A percentile compares a stretch with the other conserved stretches of the same genome.
Evolutionary conservation across 192 early-diverging fungal genomes (phyloP).

Genomic region (Globomyces pollinis-pini): DNA sequence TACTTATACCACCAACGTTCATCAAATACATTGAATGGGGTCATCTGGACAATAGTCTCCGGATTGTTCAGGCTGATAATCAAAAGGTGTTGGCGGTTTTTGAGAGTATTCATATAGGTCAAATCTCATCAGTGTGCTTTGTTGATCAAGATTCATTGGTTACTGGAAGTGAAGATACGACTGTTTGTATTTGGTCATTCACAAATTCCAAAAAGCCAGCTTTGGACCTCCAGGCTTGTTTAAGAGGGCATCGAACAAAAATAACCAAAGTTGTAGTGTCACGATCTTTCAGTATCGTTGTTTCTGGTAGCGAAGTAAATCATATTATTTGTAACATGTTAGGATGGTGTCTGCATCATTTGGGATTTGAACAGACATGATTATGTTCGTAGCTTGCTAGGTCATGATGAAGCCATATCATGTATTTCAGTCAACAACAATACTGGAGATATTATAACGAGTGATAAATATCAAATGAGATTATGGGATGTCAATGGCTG

Average conservation of each 20-base stretch:
- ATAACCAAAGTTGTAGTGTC: slow-evolving; percentile 7
- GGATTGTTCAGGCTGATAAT: background rate
- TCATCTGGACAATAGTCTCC: slow-evolving; percentile 2
- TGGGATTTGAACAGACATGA: slow-evolving; percentile 13
- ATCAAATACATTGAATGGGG: slow-evolving; percentile 14
- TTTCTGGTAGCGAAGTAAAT: slow-evolving; percentile 10
- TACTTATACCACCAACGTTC: slow-evolving; percentile 4
- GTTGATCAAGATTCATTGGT: background rate
- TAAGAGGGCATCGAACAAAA: slow-evolving; percentile 9
- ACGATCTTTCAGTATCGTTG: slow-evolving; percentile 7
- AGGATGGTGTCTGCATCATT: too few relatives aligned
- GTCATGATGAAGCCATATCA: background rate
- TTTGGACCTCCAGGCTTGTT: background rate
- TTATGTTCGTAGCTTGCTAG: slow-evolving; percentile 8
- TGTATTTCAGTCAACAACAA: slow-evolving; percentile 4
- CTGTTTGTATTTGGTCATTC: slow-evolving; percentile 13
- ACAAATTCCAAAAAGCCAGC: background rate
- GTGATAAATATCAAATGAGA: background rate
- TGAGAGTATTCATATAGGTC: slow-evolving; percentile 12
- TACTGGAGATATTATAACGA: slow-evolving; percentile 14
- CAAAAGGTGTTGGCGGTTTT: background rate
- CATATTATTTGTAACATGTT: too few relatives aligned
- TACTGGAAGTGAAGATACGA: slow-evolving; percentile 5
- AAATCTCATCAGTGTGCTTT: slow-evolving; percentile 4
- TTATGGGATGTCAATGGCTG: slow-evolving; percentile 16